These are phyloP conservation scores for Centella asiatica DNA, from an alignment of 129 eudicot species.

Conservation along the genomic window DNA sequence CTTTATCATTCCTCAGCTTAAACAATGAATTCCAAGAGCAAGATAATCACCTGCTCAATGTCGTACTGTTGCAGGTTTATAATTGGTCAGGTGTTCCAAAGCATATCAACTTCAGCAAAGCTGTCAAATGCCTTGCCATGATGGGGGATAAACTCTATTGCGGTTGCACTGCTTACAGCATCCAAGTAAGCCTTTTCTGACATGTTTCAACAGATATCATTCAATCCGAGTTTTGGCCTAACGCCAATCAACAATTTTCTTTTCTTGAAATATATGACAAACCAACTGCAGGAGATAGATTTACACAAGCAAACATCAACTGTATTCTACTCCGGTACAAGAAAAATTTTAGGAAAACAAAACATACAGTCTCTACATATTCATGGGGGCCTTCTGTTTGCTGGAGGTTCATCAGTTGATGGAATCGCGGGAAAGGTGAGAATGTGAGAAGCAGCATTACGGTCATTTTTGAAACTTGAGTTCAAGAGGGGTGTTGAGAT, in stretches of 20 bases:
- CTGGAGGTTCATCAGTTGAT: conserved; percentile 67
- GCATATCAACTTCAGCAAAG: conserved; percentile 60
- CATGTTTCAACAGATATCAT: not conserved
- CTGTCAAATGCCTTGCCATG: conserved; percentile 54
- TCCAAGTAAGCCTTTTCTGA: conserved; percentile 38
- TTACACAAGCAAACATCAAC: conserved; percentile 41
- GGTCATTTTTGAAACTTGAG: too few relatives aligned
- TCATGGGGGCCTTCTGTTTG: conserved; percentile 42
- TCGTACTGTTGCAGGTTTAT: conserved; percentile 34
- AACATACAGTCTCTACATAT: conserved; percentile 41
- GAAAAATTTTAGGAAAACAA: conserved; percentile 70
- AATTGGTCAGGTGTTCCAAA: conserved; percentile 66
- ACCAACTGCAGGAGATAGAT: conserved; percentile 56
- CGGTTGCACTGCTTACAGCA: conserved; percentile 60
- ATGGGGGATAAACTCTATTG: conserved; percentile 53
- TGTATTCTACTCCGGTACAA: conserved; percentile 53
- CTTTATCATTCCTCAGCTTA: not conserved
- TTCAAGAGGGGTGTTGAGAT: too few relatives aligned
- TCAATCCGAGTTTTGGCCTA: not conserved
- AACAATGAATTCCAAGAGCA: too few relatives aligned
- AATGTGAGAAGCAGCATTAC: too few relatives aligned
- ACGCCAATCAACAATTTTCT: not conserved
- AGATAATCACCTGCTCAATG: not conserved
- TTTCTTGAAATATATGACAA: not conserved
- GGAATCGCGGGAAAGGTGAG: conserved; percentile 72